These are phyloP conservation scores for Diplodia intermedia DNA, from an alignment of 2,329 filamentous ascomycete species.

Conservation along the genomic window DNA sequence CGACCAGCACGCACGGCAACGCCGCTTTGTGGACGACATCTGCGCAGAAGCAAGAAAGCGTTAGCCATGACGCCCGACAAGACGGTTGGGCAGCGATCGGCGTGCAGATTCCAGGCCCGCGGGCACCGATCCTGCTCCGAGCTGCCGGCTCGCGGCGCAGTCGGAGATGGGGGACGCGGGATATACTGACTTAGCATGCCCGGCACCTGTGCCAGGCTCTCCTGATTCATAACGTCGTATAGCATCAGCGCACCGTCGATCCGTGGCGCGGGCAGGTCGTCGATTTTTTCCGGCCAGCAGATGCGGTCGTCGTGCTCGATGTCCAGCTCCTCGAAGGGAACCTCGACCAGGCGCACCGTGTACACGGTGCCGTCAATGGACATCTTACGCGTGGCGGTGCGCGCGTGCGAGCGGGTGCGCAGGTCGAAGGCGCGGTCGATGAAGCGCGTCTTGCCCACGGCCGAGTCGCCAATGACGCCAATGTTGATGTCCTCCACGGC, in stretches of 20 bases:
- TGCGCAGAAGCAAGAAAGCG: slow-evolving; percentile 49
- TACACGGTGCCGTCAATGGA: slow-evolving; percentile 63
- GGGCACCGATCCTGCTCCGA: slow-evolving; percentile 35
- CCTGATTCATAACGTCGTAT: slow-evolving; percentile 83
- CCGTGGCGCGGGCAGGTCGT: slow-evolving; percentile 73
- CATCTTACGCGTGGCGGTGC: slow-evolving; percentile 56
- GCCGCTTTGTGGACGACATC: slow-evolving; percentile 75
- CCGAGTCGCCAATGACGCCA: slow-evolving; percentile 61
- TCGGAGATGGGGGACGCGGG: slow-evolving; percentile 4
- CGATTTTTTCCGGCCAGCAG: slow-evolving; percentile 63
- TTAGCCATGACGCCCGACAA: slow-evolving; percentile 22
- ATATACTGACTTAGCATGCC: slow-evolving; percentile 75
- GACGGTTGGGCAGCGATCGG: slow-evolving; percentile 27
- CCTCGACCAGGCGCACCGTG: slow-evolving; percentile 64
- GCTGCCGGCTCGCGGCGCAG: slow-evolving; percentile 32
- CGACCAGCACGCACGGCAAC: slow-evolving; percentile 80
- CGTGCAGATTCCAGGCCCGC: slow-evolving; percentile 8
- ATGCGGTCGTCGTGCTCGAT: slow-evolving; percentile 57
- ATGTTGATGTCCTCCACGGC: slow-evolving; percentile 63
- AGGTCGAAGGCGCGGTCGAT: slow-evolving; percentile 64
- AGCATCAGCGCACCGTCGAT: slow-evolving; percentile 85
- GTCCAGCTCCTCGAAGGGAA: slow-evolving; percentile 60
- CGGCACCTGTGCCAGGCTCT: slow-evolving; percentile 76
- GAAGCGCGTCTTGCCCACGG: slow-evolving; percentile 66
- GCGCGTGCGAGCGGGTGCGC: slow-evolving; percentile 23